Evolutionary conservation across 2,329 filamentous ascomycete genomes (phyloP).

Genomic region (Fusarium fracticaudum): DNA sequence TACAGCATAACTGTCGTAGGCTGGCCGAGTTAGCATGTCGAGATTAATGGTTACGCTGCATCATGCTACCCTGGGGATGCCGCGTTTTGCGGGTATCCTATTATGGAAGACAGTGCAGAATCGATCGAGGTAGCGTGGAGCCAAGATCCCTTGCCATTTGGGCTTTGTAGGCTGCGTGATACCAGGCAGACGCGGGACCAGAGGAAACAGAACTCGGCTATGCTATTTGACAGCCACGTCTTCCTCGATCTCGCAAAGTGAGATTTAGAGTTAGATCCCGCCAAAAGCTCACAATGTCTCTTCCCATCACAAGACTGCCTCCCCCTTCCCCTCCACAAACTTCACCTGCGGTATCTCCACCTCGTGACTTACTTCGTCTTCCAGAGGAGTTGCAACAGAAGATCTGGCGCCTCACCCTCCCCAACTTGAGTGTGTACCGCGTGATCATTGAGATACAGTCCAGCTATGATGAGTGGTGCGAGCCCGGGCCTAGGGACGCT

Average conservation of each 20-base stretch:
- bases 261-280: rapidly evolving
- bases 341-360: not conserved
- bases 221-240: not conserved
- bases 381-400: not conserved
- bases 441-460: not conserved
- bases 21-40: rapidly evolving
- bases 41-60: not conserved
- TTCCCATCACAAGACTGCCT: not conserved
- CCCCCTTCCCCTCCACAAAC: not conserved
- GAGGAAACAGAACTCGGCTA: not conserved
- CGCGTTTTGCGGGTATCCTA: not conserved
- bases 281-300: not conserved
- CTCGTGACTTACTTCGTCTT: not conserved
- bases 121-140: not conserved
- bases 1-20: rapidly evolving
- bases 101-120: rapidly evolving
- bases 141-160: rapidly evolving
- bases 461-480: not conserved
- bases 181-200: rapidly evolving
- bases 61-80: no score
- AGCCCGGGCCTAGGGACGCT: not conserved
- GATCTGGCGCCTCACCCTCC: not conserved
- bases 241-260: not conserved
- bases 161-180: not conserved
- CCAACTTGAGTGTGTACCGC: rapidly evolving